Evolutionary conservation across 2,329 filamentous ascomycete genomes (phyloP).

Genomic region (Curvularia verruculosa): DNA sequence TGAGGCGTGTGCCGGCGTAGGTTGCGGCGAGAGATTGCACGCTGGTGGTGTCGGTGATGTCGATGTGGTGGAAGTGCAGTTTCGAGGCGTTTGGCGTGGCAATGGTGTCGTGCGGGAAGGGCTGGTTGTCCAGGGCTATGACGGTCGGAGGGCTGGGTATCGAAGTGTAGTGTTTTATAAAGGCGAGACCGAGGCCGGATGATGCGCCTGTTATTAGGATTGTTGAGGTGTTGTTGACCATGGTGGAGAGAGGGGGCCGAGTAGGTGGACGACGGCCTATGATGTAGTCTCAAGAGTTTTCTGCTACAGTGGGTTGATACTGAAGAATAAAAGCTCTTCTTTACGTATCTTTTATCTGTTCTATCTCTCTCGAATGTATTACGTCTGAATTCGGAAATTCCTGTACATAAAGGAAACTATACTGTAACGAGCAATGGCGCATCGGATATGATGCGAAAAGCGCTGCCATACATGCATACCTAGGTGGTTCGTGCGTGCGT

Average conservation of each 20-base stretch:
- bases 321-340: no score
- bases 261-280: neutral
- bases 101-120: conserved; percentile 3
- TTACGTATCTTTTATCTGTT: neutral
- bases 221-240: conserved; percentile 53
- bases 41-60: conserved; percentile 15
- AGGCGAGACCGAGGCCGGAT: conserved; percentile 84
- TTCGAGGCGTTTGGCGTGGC: neutral
- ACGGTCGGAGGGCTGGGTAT: conserved; percentile 17
- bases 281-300: neutral
- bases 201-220: conserved; percentile 92
- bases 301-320: neutral
- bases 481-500: no score
- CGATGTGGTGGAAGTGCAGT: conserved; percentile 15
- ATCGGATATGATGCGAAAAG: neutral
- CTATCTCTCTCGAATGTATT: neutral
- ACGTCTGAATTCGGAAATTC: conserved; percentile 8
- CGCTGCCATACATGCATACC: neutral
- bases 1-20: conserved; percentile 35
- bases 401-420: conserved; percentile 1
- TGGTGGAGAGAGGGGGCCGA: neutral
- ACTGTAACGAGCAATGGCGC: neutral
- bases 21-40: conserved; percentile 19
- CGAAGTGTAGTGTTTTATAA: conserved; percentile 34
- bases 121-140: conserved; percentile 30